A percentile compares a stretch with the other conserved stretches of the same genome.
Conservation (phyloP, 2,329 filamentous ascomycete species). For the Calonectria honghensis region DNA sequence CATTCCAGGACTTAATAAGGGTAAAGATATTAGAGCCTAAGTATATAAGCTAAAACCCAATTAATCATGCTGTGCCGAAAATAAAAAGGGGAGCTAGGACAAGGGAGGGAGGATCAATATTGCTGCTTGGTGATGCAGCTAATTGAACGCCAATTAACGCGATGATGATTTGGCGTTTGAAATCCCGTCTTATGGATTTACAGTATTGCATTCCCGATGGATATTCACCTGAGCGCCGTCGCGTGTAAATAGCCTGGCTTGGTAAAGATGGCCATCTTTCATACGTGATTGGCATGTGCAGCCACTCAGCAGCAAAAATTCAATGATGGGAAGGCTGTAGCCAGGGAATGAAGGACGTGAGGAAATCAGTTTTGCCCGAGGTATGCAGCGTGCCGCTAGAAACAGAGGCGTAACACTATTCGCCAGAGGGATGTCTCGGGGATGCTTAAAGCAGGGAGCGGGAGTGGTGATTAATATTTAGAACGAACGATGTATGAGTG, state of each 20-base stretch:
- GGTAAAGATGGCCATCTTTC: background rate
- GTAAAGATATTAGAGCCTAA: background rate
- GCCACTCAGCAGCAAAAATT: background rate
- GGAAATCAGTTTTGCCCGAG: background rate
- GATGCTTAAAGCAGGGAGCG: background rate
- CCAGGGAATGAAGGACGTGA: background rate
- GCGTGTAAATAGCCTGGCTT: background rate
- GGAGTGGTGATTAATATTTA: background rate
- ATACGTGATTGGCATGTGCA: background rate
- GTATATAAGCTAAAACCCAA: background rate
- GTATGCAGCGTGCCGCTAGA: background rate
- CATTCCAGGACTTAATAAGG: background rate
- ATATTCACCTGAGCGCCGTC: background rate
- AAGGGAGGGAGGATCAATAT: background rate
- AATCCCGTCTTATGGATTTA: background rate
- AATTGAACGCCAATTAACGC: background rate
- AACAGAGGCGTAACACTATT: background rate
- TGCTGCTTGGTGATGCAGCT: background rate
- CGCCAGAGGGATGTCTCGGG: conserved; percentile 3
- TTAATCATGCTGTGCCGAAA: background rate
- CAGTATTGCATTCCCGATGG: background rate
- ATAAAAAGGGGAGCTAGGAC: background rate
- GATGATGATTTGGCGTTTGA: background rate
- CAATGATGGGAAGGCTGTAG: background rate
- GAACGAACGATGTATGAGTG: background rate